Conservation (phyloP, 768 basidiomycete species). For the Termitomyces sp. region DNA sequence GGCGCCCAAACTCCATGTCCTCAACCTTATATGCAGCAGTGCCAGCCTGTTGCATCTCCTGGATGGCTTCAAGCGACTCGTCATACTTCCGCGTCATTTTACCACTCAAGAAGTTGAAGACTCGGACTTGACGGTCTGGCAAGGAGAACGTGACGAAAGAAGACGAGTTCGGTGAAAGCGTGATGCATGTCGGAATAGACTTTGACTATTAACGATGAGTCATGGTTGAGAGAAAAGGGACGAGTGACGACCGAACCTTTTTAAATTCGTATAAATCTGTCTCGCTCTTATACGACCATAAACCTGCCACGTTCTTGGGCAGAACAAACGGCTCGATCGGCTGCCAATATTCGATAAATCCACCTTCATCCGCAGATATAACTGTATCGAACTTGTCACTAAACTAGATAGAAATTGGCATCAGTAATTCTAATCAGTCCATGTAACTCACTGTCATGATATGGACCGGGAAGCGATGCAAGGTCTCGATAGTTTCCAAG, state of each 20-base stretch:
- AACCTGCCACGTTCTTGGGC: conserved; percentile 67
- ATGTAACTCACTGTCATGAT: conserved; percentile 68
- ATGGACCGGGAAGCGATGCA: conserved; percentile 89
- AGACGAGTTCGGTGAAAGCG: conserved; percentile 82
- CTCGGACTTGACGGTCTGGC: conserved; percentile 88
- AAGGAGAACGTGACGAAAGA: conserved; percentile 92
- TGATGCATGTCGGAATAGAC: conserved; percentile 86
- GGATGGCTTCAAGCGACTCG: conserved; percentile 86
- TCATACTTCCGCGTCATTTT: conserved; percentile 93
- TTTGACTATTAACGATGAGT: conserved; percentile 55
- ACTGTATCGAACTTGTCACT: conserved; percentile 87
- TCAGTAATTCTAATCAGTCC: not conserved
- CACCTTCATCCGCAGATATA: conserved; percentile 89
- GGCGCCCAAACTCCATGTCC: conserved; percentile 98
- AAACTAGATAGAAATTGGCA: conserved; percentile 50
- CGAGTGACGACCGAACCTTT: conserved; percentile 49
- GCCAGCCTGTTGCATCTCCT: conserved; percentile 99
- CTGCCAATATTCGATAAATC: conserved; percentile 96
- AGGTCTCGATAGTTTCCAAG: conserved; percentile 63
- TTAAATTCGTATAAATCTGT: conserved; percentile 98
- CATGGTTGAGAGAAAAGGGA: not conserved
- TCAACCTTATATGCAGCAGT: conserved; percentile 90
- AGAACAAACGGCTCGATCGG: conserved; percentile 83
- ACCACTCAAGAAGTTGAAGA: conserved; percentile 88
- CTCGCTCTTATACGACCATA: conserved; percentile 88